Conservation (phyloP, 257 asterid species). For the Solanum tarijense region DNA sequence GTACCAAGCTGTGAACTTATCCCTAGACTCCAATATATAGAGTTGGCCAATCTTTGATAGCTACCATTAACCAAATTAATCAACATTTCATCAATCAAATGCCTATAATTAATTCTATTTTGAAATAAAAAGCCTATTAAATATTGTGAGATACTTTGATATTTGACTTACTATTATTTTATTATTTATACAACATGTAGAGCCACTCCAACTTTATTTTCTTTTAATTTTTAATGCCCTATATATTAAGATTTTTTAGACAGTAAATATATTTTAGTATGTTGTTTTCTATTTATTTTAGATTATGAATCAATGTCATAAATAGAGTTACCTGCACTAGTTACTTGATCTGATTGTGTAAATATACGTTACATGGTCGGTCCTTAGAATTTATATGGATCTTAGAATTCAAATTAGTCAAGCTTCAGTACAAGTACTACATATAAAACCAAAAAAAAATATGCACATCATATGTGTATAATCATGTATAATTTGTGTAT, state of each 20-base stretch:
- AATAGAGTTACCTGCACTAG: background rate
- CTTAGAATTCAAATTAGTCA: fast-evolving
- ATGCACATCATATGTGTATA: background rate
- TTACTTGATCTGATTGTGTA: background rate
- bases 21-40: background rate
- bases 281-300: background rate
- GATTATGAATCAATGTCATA: background rate
- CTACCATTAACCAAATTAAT: background rate
- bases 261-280: background rate
- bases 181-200: background rate
- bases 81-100: background rate
- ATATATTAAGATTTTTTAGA: no score
- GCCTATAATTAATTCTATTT: background rate
- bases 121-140: background rate
- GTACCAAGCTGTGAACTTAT: background rate
- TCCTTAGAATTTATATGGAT: background rate
- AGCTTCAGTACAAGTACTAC: background rate
- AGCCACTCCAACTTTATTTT: background rate
- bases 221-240: background rate
- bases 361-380: background rate
- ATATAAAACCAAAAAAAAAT: background rate
- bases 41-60: conserved; percentile 1
- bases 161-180: background rate
- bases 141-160: background rate
- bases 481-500: background rate